Percentiles rank a stretch among this genome's conserved stretches.
These are phyloP conservation scores for Coccomyxa subellipsoidea DNA, from an alignment of 163 green algal genomes.

Conservation along the genomic window DNA sequence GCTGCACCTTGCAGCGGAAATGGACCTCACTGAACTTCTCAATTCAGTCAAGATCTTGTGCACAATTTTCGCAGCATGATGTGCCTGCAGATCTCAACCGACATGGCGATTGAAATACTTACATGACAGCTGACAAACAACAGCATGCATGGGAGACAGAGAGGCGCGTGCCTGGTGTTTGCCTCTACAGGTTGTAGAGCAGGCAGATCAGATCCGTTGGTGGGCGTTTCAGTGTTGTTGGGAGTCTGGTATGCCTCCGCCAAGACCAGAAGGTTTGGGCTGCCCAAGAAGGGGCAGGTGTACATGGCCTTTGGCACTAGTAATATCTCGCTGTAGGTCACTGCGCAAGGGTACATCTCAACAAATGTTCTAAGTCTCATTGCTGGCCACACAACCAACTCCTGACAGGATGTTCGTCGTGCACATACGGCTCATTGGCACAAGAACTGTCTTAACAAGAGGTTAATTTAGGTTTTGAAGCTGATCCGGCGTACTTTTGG, in stretches of 20 bases:
- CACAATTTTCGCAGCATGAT: too few relatives aligned
- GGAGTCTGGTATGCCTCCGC: constrained; percentile 35
- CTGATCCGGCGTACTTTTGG: neutral
- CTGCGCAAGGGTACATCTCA: constrained; percentile 45
- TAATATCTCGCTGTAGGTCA: constrained; percentile 89
- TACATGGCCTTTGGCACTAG: constrained; percentile 81
- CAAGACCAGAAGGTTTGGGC: constrained; percentile 93
- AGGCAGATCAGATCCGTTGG: neutral
- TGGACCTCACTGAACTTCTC: too few relatives aligned
- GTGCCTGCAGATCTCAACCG: too few relatives aligned
- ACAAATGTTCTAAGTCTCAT: too few relatives aligned
- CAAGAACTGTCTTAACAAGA: neutral
- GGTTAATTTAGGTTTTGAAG: neutral
- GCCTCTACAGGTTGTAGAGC: neutral
- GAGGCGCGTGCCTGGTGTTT: neutral
- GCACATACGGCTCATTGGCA: too few relatives aligned
- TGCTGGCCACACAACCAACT: too few relatives aligned
- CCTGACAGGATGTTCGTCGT: too few relatives aligned
- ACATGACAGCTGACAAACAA: too few relatives aligned
- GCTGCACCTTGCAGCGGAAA: too few relatives aligned
- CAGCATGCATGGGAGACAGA: too few relatives aligned
- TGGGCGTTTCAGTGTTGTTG: neutral
- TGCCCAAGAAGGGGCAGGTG: constrained; percentile 81
- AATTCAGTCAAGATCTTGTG: too few relatives aligned
- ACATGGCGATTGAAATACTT: too few relatives aligned